These are phyloP conservation scores for Exophiala dermatitidis DNA, from an alignment of 2,329 filamentous ascomycete species.

Conservation along the genomic window DNA sequence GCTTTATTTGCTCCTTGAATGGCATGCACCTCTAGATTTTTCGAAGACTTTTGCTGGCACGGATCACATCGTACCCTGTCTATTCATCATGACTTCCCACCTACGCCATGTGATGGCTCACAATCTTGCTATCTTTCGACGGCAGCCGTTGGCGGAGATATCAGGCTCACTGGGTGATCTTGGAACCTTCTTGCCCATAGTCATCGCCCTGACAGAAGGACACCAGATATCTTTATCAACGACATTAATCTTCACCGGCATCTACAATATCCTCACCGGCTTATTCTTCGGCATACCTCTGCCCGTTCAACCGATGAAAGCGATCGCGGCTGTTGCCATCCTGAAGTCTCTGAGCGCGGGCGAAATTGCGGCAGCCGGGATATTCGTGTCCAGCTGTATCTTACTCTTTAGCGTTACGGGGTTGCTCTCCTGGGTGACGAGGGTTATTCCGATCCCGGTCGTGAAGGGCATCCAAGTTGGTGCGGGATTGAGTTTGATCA, in stretches of 20 bases:
- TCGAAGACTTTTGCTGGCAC: no score
- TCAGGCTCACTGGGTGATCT: slow-evolving; percentile 85
- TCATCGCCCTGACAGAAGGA: slow-evolving; percentile 74
- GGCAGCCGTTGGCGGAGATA: slow-evolving; percentile 62
- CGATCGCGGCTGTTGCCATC: slow-evolving; percentile 86
- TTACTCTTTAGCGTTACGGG: slow-evolving; percentile 72
- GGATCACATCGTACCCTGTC: no score
- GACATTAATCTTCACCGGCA: slow-evolving; percentile 79
- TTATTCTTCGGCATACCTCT: slow-evolving; percentile 77
- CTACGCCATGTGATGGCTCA: slow-evolving; percentile 29
- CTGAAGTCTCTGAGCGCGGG: slow-evolving; percentile 57
- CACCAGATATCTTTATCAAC: slow-evolving; percentile 69
- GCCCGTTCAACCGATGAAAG: slow-evolving; percentile 84
- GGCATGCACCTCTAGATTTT: no score
- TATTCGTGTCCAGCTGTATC: slow-evolving; percentile 67
- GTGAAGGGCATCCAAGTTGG: slow-evolving; percentile 94
- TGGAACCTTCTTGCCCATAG: slow-evolving; percentile 80
- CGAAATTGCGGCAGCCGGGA: slow-evolving; percentile 73
- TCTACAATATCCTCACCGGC: slow-evolving; percentile 80
- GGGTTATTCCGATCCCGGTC: slow-evolving; percentile 73
- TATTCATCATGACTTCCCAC: slow-evolving; percentile 4
- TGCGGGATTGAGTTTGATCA: slow-evolving; percentile 73
- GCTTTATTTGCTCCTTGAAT: no score
- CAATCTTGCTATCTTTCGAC: slow-evolving; percentile 51
- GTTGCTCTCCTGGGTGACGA: slow-evolving; percentile 64